Percentiles rank a stretch among this genome's conserved stretches.
Evolutionary conservation across 768 basidiomycete species (phyloP).

Genomic region (Suillus hirtellus): DNA sequence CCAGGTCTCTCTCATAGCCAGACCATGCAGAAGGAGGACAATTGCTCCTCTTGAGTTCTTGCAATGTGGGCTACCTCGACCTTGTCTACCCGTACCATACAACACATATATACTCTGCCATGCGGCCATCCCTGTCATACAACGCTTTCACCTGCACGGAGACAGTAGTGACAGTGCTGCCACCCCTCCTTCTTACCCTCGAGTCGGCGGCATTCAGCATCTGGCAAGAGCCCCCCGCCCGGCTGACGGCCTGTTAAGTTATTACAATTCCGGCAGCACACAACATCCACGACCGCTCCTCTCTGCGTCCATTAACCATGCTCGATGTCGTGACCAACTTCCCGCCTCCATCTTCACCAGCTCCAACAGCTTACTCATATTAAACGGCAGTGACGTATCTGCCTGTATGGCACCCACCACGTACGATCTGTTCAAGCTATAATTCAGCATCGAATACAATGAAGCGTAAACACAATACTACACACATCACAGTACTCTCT

Average conservation of each 20-base stretch:
- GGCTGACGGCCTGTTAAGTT: not conserved
- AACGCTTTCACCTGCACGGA: not conserved
- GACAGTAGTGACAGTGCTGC: not conserved
- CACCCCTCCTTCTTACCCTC: not conserved
- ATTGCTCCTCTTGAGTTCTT: not conserved
- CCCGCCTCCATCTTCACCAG: constrained; percentile 41
- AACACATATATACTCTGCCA: not conserved
- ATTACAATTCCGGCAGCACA: not conserved
- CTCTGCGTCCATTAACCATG: constrained; percentile 33
- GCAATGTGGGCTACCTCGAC: not conserved
- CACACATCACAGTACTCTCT: constrained; percentile 49
- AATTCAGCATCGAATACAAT: constrained; percentile 2
- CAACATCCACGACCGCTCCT: constrained; percentile 1
- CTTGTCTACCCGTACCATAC: not conserved
- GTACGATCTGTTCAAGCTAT: constrained; percentile 37
- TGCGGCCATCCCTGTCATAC: not conserved
- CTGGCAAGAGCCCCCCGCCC: not conserved
- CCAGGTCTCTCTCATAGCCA: too few relatives aligned
- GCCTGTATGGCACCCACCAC: constrained; percentile 43
- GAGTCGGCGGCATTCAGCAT: not conserved
- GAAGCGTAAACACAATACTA: not conserved
- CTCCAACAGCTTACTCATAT: constrained; percentile 32
- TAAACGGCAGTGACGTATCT: constrained; percentile 39
- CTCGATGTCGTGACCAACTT: constrained; percentile 43
- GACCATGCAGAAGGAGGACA: not conserved